A percentile compares a stretch with the other conserved stretches of the same genome.
These are phyloP conservation scores for Begonia loranthoides DNA, from an alignment of 306 rosid species.

Conservation along the genomic window DNA sequence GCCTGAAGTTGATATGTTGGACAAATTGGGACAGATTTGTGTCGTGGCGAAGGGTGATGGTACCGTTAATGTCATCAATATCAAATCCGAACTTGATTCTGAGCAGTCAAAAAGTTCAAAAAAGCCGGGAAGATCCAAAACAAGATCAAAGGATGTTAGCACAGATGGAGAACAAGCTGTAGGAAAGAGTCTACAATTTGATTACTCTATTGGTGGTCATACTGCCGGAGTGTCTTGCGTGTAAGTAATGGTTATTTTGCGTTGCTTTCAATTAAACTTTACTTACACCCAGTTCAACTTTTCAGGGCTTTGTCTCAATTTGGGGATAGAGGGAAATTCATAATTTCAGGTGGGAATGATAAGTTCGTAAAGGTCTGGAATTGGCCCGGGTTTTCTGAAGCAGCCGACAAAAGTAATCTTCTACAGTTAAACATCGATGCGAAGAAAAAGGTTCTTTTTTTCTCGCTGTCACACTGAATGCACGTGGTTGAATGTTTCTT, in stretches of 20 bases:
- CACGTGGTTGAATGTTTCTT: background rate
- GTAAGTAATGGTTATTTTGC: conserved; percentile 28
- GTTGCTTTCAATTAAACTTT: conserved; percentile 5
- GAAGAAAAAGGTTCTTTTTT: conserved; percentile 48
- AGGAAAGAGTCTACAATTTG: conserved; percentile 53
- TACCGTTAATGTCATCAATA: conserved; percentile 43
- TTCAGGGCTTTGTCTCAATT: conserved; percentile 72
- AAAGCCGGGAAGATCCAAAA: conserved; percentile 41
- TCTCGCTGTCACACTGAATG: conserved; percentile 7
- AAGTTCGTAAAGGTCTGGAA: conserved; percentile 77
- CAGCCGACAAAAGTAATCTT: conserved; percentile 7
- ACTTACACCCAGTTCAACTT: background rate
- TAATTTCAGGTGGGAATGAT: conserved; percentile 85
- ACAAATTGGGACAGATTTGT: conserved; percentile 54
- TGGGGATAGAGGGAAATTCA: conserved; percentile 75
- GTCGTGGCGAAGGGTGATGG: conserved; percentile 87
- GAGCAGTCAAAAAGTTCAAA: conserved; percentile 35
- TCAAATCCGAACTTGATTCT: conserved; percentile 47
- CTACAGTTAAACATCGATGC: conserved; percentile 33
- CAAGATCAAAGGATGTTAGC: conserved; percentile 34
- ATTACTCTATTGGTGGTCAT: conserved; percentile 70
- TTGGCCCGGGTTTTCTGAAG: conserved; percentile 32
- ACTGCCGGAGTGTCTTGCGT: conserved; percentile 68
- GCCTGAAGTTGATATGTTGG: conserved; percentile 73
- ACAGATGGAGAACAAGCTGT: conserved; percentile 26